Base-by-base conservation (phyloP, 202 grass and related monocot species). In the Musa balbisiana region DNA sequence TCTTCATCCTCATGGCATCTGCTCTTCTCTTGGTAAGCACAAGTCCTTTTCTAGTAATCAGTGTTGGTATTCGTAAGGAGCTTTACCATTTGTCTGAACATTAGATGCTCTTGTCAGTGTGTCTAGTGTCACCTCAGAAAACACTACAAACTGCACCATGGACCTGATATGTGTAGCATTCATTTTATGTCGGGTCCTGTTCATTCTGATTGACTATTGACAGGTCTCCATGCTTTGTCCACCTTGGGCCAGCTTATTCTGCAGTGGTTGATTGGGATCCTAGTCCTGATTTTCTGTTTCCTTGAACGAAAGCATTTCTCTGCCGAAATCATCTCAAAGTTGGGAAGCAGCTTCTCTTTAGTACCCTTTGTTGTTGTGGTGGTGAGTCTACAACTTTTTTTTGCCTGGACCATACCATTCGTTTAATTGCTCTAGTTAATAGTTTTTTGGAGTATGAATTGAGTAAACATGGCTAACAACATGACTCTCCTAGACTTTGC, bases 311-410 rank as follows among this genome's bases (percentile, higher is more conserved):
- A 85, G 76, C 83, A 85, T 55, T 92, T 92, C 78, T 94, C 91
- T 64, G 81, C 58, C 49, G 88, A 99, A 66, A 92, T 99, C 27
- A 83, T 85, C 52, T 87, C 85, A 74, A 99, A 99, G 83, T 81
- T 99, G 65, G 95, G 95, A 80, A 99, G 95, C 72, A 99, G 95
- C 80, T 94, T 99, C 82, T 99, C 95, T 51, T 79, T 90, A 10
- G 83, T 87, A 65, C 91, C 87, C 71, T 99, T 99, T 81, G 72
- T 99, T 76, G 82, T 94, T 88, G 95, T 99, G 21, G 91, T 99
- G 91, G 88, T 97, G 80, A 91, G 93, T 85, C 81, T 26, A 10
- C 53, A 65, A 16, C 10, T 3, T n/a, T 60, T 20, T 60, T 21
- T n/a, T 60, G 9, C 1, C 56, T 20, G n/a, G 16, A 60, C 15